Base-by-base conservation (phyloP, 2,329 filamentous ascomycete species). In the Elsinoe australis region DNA sequence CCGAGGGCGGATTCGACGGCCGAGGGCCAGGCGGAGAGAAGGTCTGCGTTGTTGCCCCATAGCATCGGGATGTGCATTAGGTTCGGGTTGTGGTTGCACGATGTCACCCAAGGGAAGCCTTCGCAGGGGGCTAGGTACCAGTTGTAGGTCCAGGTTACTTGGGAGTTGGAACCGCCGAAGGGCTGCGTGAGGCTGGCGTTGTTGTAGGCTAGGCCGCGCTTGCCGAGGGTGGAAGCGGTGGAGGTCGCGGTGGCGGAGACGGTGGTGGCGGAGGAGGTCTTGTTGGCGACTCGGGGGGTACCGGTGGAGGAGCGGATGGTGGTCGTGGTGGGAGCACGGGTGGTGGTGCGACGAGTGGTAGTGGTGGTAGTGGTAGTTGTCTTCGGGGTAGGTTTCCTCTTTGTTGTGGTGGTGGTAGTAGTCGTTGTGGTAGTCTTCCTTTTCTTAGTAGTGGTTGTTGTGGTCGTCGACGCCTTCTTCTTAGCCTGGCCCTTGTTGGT, bases 161-260 rank as follows among this genome's bases (percentile, higher is more conserved):
- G 52, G 10, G 53, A 56, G 21, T 52, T 52, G 18, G 58, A 79
- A 73, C 83, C 81, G 58, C 61, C 59, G 39, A 35, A 45, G 39
- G 48, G 29, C 31, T 36, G 45, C 31, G 32, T 48, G 34, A 36
- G 22, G n/a, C 55, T 55, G 39, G 69, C 69, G 21, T 76, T 66
- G 64, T 83, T 84, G 73, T 80, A 85, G 47, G 75, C 73, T 31
- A 84, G 64, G 61, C 82, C 82, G 58, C 80, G 79, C 74, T 83
- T 82, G 58, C 61, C 59, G 29, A 18, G 12, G 10, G 32, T 48
- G 46, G 22, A 36, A 7, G 28, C 18, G 38, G 38, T 24, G 12
- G 32, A 24, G 44, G 19, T 47, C 9, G 36, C 5, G 24, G n/a
- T 6, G 15, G 24, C 8, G 38, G 38, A 15, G 19, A 24, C 21